Conservation (phyloP, 192 early-diverging fungal genomes). For the Martensiomyces pterosporus region DNA sequence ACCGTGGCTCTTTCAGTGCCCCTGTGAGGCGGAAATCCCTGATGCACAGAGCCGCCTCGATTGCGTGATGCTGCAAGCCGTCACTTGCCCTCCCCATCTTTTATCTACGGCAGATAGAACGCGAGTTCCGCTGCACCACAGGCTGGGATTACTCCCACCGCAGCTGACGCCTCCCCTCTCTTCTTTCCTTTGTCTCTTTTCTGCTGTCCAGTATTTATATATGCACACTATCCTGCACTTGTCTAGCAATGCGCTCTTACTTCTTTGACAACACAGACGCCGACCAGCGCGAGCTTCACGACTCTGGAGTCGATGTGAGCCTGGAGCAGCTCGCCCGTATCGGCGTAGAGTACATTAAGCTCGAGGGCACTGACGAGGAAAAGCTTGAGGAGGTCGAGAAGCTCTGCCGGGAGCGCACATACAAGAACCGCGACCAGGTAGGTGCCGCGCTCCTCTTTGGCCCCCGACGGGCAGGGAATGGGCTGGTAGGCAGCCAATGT, state of each 20-base stretch:
- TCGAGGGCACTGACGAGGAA: slow-evolving; percentile 52
- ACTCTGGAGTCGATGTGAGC: slow-evolving; percentile 60
- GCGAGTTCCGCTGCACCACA: too few species aligned
- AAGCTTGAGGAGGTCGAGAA: slow-evolving; percentile 59
- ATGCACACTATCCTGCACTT: background rate
- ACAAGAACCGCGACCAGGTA: slow-evolving; percentile 87
- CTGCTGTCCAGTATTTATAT: background rate
- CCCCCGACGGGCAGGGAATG: too few species aligned
- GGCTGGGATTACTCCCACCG: background rate
- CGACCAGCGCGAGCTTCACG: slow-evolving; percentile 81
- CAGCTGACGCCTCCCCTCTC: background rate
- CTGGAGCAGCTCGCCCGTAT: slow-evolving; percentile 60
- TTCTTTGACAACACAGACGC: slow-evolving; percentile 59
- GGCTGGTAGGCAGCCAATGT: too few species aligned
- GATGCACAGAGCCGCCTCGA: too few species aligned
- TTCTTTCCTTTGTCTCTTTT: slow-evolving; percentile 6
- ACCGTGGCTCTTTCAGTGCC: too few species aligned
- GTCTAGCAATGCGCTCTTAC: slow-evolving; percentile 67
- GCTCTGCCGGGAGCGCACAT: slow-evolving; percentile 69
- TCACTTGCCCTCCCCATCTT: too few species aligned
- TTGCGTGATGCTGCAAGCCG: too few species aligned
- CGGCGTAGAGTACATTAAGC: slow-evolving; percentile 72
- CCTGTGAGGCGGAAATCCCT: too few species aligned
- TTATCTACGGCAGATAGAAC: too few species aligned
- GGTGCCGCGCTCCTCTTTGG: too few species aligned